Evolutionary conservation across 176 grass and related monocot species (phyloP), one percentile per base, ranked within the genome.

Genomic region (Zoysia japonica): DNA sequence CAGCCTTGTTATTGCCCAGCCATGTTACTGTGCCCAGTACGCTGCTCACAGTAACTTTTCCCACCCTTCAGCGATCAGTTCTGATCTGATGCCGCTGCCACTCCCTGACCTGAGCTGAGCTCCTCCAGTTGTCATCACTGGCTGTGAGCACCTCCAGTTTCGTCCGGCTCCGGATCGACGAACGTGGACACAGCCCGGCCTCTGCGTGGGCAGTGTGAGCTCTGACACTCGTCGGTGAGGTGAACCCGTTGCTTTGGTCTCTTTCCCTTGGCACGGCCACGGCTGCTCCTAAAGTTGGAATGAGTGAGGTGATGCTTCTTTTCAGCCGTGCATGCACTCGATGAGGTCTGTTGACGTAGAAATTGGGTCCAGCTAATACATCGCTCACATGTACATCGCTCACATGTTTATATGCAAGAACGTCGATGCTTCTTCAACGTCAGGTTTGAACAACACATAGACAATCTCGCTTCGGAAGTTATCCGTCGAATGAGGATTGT

Each of bases 11-110:
- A 28, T 28, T 28, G 28, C 19, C 12, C 84, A 51, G 77, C 67
- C 77, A 47, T 74, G 84, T 86, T 78, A 78, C 62, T 67, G 76
- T 78, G 76, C 47, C 42, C 17, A 4, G 44, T 40, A 81, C 48
- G 45, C 43, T 11, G 9, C 28, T 28, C 9, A 61, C 44, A 44
- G 61, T 80, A 60, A 37, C 77, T 67, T 74, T 46, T 56, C 38
- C 11, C 52, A 37, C 17, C 41, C 17, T 47, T 20, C 68, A 7
- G 28, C 70, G 17, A 66, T 51, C 49, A 5, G 61, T 13, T 19
- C 11, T 41, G 60, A 10, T 54, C 3, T 56, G 53, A n/a, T 16
- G 69, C 53, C 51, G 46, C 75, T 49, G 20, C 44, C 67, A 20
- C 66, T 80, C 4, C 15, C 49, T 28, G 47, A 14, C 48, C 47